Evolutionary conservation across 805 yeast genomes (phyloP), one percentile per base, ranked within the genome.

Genomic region (Maudiozyma bulderi): DNA sequence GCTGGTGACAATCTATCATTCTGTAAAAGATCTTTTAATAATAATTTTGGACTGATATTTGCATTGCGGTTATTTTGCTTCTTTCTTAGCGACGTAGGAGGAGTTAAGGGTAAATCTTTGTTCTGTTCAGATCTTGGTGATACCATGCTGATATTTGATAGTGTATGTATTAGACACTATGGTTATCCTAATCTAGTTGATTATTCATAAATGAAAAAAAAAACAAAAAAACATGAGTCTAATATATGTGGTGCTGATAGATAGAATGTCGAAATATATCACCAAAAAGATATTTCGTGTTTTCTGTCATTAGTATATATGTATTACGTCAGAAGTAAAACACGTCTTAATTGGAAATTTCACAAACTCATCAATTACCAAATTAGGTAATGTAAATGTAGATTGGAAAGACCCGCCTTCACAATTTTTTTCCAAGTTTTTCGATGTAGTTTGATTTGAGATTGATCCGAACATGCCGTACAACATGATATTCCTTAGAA

Each of bases 51-150:
- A 28, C 43, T 20, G 26, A 20, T 20, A 20, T 20, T n/a, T 11
- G 14, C 13, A 5, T 8, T 33, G 38, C 11, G 9, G 15, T 35
- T 13, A 9, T 13, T 34, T 34, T 33, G 10, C 14, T 28, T 46
- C 15, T 43, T 43, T 45, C 45, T 37, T 5, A 49, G 32, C 6
- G 51, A 45, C 3, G 44, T 15, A 6, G 56, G 62, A 10, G 62
- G 62, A 10, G 62, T 58, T 26, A 56, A 40, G 14, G 61, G 59
- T 40, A 56, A 34, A 20, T 20, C 26, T 20, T 20, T 20, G 26
- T 20, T 20, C 26, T 2, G 26, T 20, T 35, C n/a, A 5, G 38
- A 29, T 29, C 15, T 13, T n/a, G 15, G n/a, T 13, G 38, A 35
- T 13, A 15, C 9, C 38, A 35, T 35, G 13, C 26, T 20, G 26